Base-by-base conservation (phyloP, 371 early-diverging fungal genomes). In the Funneliformis caledonium region DNA sequence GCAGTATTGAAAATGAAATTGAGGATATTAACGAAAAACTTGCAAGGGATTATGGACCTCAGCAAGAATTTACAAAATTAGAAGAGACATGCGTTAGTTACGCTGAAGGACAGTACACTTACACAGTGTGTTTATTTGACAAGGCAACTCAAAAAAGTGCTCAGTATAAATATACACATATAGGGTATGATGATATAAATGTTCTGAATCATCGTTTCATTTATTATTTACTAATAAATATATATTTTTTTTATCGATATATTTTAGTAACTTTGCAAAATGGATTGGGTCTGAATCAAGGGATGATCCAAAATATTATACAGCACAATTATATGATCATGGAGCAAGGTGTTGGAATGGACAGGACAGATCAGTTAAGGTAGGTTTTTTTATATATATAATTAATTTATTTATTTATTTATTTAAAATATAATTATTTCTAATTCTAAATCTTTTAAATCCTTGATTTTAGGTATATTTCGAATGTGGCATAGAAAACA, bases 301-400 rank as follows among this genome's bases (percentile, higher is more conserved):
- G 65, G 60, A 26, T 33, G 82, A 80, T 19, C 85, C 82, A 3
- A 81, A 85, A 31, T 61, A 85, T 52, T 92, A 94, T 78, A 81
- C 77, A 10, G 78, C 85, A 42, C 95, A 94, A 81, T 78, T 84
- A 67, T 96, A 94, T 83, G 85, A 83, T 10, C 87, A 89, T 64
- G 98, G 98, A 48, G 85, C 88, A 5, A 87, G 88, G 69, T 98
- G 98, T 87, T 97, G 98, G 98, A 95, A 97, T 81, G 98, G 97
- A 0, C 98, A 97, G 1, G 88, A 91, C 48, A 89, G 98, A 67
- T 93, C 93, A 2, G 85, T 91, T 22, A 86, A 83, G 72, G 90
- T 92, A 62, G 42, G 37, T 72, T 43, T 42, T 56, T n/a, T 37
- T 31, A 10, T 42, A 47, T 45, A 19, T n/a, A n/a, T 22, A 68